phyloP scores from a whole-genome alignment of 805 yeast species.

The Kodamaea neixiangensis region DNA sequence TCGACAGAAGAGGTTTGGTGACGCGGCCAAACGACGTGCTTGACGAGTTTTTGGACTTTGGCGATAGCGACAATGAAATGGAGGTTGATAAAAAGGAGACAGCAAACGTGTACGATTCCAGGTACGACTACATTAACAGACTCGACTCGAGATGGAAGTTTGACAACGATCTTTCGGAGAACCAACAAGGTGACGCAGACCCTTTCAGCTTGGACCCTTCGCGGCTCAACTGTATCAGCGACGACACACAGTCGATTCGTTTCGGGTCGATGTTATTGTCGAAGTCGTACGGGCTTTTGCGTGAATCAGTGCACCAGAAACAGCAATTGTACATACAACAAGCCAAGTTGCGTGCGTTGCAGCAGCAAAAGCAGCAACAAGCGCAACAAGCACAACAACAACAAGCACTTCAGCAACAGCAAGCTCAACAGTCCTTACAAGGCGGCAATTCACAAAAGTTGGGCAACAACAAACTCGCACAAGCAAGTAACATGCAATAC shows the following conservation, averaged over 20 bases:
- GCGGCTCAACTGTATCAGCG: constrained; percentile 74
- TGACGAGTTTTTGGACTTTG: constrained; percentile 44
- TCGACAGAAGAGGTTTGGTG: constrained; percentile 70
- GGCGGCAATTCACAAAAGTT: neutral
- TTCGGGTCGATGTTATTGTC: constrained; percentile 90
- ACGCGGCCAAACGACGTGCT: constrained; percentile 34
- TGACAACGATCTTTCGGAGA: constrained; percentile 56
- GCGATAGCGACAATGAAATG: constrained; percentile 20
- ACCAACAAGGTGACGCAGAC: constrained; percentile 35
- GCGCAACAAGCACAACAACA: constrained; percentile 6
- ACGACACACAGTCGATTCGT: constrained; percentile 84
- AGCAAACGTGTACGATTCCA: constrained; percentile 45
- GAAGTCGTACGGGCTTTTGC: constrained; percentile 77
- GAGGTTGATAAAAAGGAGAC: constrained; percentile 8
- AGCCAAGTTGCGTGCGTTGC: constrained; percentile 45
- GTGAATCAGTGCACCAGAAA: constrained; percentile 75
- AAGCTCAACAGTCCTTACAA: neutral
- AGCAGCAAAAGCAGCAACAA: constrained; percentile 31
- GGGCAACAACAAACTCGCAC: neutral
- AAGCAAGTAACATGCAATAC: constrained; percentile 1
- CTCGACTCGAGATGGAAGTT: constrained; percentile 66
- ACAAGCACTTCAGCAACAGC: neutral
- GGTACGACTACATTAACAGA: constrained; percentile 47
- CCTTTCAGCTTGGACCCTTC: constrained; percentile 80
- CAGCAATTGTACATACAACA: constrained; percentile 53